These are phyloP conservation scores for Ophiostoma sp. DNA, from an alignment of 2,329 filamentous ascomycete species.

Conservation along the genomic window DNA sequence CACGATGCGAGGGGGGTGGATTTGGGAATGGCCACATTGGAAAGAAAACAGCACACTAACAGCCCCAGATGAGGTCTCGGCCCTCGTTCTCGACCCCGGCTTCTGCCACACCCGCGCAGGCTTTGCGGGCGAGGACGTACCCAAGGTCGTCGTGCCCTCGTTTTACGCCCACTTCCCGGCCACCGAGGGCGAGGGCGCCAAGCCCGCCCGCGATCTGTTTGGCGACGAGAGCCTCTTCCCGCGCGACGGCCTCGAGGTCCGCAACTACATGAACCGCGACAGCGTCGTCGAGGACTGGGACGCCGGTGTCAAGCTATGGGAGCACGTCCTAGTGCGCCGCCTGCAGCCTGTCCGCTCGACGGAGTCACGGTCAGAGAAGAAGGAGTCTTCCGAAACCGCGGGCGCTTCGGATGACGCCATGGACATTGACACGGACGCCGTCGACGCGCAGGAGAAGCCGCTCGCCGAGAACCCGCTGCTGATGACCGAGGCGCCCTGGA, in stretches of 20 bases:
- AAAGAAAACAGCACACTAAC: not conserved
- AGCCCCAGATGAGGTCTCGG: conserved; percentile 87
- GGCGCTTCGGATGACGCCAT: conserved; percentile 64
- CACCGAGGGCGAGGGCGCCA: conserved; percentile 28
- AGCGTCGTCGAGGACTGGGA: conserved; percentile 97
- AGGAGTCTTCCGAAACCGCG: conserved; percentile 68
- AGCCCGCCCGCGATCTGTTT: conserved; percentile 64
- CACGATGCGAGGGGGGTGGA: conserved; percentile 3
- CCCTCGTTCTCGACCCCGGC: conserved; percentile 92
- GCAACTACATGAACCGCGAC: conserved; percentile 88
- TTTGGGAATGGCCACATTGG: not conserved
- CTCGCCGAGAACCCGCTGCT: conserved; percentile 87
- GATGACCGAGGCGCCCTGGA: conserved; percentile 95
- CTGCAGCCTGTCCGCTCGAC: conserved; percentile 68
- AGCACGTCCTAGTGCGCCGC: conserved; percentile 85
- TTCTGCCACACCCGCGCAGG: conserved; percentile 89
- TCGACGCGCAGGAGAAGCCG: conserved; percentile 67
- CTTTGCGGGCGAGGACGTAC: conserved; percentile 96
- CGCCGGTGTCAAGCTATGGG: conserved; percentile 83
- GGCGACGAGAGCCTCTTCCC: conserved; percentile 90
- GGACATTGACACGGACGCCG: conserved; percentile 64
- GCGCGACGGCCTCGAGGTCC: conserved; percentile 73
- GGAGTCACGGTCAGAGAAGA: conserved; percentile 39
- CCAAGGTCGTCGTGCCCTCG: conserved; percentile 88
- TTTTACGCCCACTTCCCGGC: conserved; percentile 68